phyloP scores from a whole-genome alignment of 306 rosid species.

The Begonia loranthoides region DNA sequence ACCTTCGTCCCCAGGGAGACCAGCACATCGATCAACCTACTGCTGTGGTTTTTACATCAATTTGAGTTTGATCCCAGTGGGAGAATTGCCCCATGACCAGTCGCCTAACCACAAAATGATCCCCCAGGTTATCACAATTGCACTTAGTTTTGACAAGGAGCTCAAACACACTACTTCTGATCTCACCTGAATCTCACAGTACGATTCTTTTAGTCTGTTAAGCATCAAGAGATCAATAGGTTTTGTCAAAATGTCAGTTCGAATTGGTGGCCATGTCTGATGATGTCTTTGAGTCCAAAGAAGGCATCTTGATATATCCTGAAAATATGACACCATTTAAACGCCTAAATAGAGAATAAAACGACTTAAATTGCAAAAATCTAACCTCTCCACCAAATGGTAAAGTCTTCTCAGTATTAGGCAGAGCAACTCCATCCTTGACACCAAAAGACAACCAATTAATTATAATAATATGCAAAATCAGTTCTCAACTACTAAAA shows the following conservation, averaged over 20 bases:
- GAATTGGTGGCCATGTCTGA: constrained; percentile 93
- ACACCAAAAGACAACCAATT: constrained; percentile 20
- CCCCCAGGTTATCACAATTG: no score
- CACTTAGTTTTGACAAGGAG: no score
- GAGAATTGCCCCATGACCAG: no score
- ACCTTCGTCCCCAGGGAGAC: no score
- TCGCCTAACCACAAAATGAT: no score
- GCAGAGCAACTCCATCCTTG: constrained; percentile 85
- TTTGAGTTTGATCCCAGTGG: no score
- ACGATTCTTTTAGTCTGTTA: constrained; percentile 73
- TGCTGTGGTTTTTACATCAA: no score
- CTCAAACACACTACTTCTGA: neutral
- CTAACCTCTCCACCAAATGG: constrained; percentile 96
- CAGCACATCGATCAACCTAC: no score
- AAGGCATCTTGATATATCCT: constrained; percentile 90
- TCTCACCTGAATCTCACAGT: constrained; percentile 83
- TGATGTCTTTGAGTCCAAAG: constrained; percentile 97
- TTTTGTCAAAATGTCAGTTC: constrained; percentile 68
- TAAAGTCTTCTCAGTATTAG: constrained; percentile 64
- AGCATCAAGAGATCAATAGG: constrained; percentile 77
- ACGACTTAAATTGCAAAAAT: neutral
- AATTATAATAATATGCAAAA: constrained; percentile 9
- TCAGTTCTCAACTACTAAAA: constrained; percentile 2
- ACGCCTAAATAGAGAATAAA: constrained; percentile 3
- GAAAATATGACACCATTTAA: constrained; percentile 15